Percentiles rank a stretch among this genome's conserved stretches.
Conservation (phyloP, 2,329 filamentous ascomycete species). For the Chaetothyriales sp. region DNA sequence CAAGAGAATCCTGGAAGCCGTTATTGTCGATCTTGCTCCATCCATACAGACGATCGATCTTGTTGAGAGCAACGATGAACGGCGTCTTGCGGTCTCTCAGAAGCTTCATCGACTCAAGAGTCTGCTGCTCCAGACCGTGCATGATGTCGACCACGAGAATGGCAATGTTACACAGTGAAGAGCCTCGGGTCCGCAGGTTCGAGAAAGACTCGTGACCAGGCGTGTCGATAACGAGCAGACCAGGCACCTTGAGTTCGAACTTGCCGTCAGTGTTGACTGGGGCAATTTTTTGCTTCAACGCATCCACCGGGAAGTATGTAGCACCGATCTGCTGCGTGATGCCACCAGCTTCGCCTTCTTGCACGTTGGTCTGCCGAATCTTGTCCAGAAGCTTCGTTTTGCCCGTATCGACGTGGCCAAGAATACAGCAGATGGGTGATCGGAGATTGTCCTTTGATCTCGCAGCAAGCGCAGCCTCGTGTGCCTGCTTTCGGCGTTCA, state of each 20-base stretch:
- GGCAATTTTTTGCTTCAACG: slow-evolving; percentile 77
- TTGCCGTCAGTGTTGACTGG: slow-evolving; percentile 81
- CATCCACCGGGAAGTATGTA: slow-evolving; percentile 94
- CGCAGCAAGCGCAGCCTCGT: slow-evolving; percentile 80
- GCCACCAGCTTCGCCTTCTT: slow-evolving; percentile 97
- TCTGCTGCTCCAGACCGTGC: slow-evolving; percentile 96
- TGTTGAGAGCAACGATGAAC: slow-evolving; percentile 97
- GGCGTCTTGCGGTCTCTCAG: slow-evolving; percentile 88
- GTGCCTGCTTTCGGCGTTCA: slow-evolving; percentile 72
- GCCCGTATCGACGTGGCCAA: slow-evolving; percentile 98
- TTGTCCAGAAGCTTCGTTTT: slow-evolving; percentile 99
- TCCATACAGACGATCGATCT: slow-evolving; percentile 97
- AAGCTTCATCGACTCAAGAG: slow-evolving; percentile 89
- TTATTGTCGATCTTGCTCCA: slow-evolving; percentile 99
- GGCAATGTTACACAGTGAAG: slow-evolving; percentile 96
- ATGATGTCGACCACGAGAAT: slow-evolving; percentile 99
- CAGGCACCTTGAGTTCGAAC: slow-evolving; percentile 95
- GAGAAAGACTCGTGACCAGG: slow-evolving; percentile 99
- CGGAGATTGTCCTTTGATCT: slow-evolving; percentile 87
- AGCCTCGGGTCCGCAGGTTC: slow-evolving; percentile 89
- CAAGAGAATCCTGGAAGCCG: slow-evolving; percentile 84
- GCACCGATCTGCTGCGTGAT: slow-evolving; percentile 99
- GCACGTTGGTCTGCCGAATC: slow-evolving; percentile 94
- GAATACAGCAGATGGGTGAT: slow-evolving; percentile 98
- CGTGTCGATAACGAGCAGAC: slow-evolving; percentile 91